phyloP scores from a whole-genome alignment of 306 rosid genomes.

The Cucurbita pepo region DNA sequence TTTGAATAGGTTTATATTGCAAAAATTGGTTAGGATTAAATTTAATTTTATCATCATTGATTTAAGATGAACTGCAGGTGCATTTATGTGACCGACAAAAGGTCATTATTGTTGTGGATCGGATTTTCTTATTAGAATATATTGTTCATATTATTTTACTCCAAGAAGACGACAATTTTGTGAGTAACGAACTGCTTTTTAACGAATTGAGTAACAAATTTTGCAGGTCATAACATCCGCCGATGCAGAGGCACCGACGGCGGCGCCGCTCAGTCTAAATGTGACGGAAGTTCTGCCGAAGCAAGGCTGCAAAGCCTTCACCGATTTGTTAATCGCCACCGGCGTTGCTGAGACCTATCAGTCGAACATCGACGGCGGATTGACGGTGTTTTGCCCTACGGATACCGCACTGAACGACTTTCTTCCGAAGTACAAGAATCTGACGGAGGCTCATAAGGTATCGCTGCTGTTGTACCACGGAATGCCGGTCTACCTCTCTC shows the following conservation, averaged over 20 bases:
- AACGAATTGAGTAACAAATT: not conserved
- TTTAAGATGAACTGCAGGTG: too few species aligned
- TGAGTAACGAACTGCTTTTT: not conserved
- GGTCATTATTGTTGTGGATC: not conserved
- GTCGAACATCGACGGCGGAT: slow-evolving; percentile 52
- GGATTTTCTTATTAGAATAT: not conserved
- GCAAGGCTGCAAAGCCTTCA: slow-evolving; percentile 78
- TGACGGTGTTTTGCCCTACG: slow-evolving; percentile 82
- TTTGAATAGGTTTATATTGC: too few species aligned
- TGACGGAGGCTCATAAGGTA: slow-evolving; percentile 39
- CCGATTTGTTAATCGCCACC: slow-evolving; percentile 32
- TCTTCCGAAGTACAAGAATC: slow-evolving; percentile 54
- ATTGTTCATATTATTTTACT: not conserved
- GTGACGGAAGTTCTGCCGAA: slow-evolving; percentile 46
- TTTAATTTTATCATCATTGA: too few species aligned
- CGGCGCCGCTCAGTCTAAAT: slow-evolving; percentile 46
- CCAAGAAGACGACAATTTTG: not conserved
- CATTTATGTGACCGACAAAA: not conserved
- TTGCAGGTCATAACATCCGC: slow-evolving; percentile 44
- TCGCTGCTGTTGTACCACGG: slow-evolving; percentile 62
- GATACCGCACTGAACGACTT: slow-evolving; percentile 38
- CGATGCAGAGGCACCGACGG: slow-evolving; percentile 88
- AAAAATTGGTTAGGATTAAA: too few species aligned
- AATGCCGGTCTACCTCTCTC: slow-evolving; percentile 52
- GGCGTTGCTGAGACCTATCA: slow-evolving; percentile 47